Base-by-base conservation (phyloP, 805 yeast species). In the Nakazawaea siamensis region DNA sequence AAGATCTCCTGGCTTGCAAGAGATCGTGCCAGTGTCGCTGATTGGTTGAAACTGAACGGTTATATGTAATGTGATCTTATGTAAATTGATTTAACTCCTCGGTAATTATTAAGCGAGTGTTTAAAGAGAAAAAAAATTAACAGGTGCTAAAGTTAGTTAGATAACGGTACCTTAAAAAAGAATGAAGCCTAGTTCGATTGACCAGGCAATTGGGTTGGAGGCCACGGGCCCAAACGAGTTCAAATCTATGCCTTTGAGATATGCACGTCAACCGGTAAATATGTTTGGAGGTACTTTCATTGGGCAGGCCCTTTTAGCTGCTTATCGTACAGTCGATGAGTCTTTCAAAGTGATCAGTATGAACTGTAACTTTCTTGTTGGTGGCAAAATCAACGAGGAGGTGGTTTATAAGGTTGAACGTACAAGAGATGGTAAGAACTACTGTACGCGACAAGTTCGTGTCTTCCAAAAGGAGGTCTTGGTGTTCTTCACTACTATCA, bases 1-100 rank as follows among this genome's bases (percentile, higher is more conserved):
- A 77, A 74, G 54, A 64, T 68, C 35, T 55, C 62, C 34, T 76
- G 83, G 82, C 64, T 76, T 24, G 43, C 57, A 37, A 73, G 83
- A 52, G 85, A 78, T 46, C 52, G 65, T 32, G 57, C 51, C 4
- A 61, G 54, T 11, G 67, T 78, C 35, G 43, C 55, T 27, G 51
- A 59, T 24, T 78, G 80, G 76, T 65, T 78, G 50, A 43, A 52
- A 28, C 53, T 54, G 18, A 45, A 60, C 43, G 58, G 55, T 43
- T 47, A 27, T 15, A 20, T 20, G 23, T 20, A 10, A 20, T n/a
- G n/a, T n/a, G n/a, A n/a, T n/a, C n/a, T n/a, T n/a, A n/a, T n/a
- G n/a, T n/a, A n/a, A n/a, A n/a, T n/a, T n/a, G n/a, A n/a, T n/a
- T n/a, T n/a, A n/a, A n/a, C n/a, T n/a, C n/a, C n/a, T n/a, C n/a